Evolutionary conservation across 2,329 filamentous ascomycete species (phyloP).

Genomic region (Dactylellina parvicollis): DNA sequence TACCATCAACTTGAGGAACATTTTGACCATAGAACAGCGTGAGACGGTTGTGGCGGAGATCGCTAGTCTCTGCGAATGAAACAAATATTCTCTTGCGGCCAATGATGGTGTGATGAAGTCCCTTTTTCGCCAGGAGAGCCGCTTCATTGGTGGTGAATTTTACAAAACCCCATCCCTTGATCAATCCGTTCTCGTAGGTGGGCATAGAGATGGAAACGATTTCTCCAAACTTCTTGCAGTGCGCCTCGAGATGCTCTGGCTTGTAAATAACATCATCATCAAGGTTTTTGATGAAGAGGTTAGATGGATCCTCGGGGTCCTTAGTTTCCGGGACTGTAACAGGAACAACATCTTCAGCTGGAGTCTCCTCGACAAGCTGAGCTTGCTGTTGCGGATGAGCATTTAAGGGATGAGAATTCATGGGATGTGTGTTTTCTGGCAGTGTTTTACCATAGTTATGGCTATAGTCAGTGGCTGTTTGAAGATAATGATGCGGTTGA

Average conservation of each 20-base stretch:
- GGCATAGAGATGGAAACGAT: constrained; percentile 95
- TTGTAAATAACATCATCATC: constrained; percentile 97
- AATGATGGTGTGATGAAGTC: constrained; percentile 77
- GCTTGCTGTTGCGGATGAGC: constrained; percentile 3
- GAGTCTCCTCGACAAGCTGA: constrained; percentile 2
- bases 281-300: constrained; percentile 99
- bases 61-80: constrained; percentile 57
- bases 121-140: constrained; percentile 84
- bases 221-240: constrained; percentile 90
- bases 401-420: constrained; percentile 27
- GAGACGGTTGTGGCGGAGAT: constrained; percentile 56
- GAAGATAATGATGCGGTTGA: constrained; percentile 14
- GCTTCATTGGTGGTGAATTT: constrained; percentile 93
- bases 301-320: constrained; percentile 63
- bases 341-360: constrained; percentile 4
- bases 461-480: not conserved
- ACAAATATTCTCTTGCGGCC: constrained; percentile 58
- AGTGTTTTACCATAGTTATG: constrained; percentile 11
- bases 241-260: constrained; percentile 83
- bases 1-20: too few species aligned
- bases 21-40: constrained; percentile 53
- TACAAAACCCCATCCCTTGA: constrained; percentile 93
- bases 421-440: constrained; percentile 30
- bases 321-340: constrained; percentile 57
- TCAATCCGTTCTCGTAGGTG: constrained; percentile 86